phyloP scores from a whole-genome alignment of 495 filamentous ascomycete species.

The Penicillium malachiteum region DNA sequence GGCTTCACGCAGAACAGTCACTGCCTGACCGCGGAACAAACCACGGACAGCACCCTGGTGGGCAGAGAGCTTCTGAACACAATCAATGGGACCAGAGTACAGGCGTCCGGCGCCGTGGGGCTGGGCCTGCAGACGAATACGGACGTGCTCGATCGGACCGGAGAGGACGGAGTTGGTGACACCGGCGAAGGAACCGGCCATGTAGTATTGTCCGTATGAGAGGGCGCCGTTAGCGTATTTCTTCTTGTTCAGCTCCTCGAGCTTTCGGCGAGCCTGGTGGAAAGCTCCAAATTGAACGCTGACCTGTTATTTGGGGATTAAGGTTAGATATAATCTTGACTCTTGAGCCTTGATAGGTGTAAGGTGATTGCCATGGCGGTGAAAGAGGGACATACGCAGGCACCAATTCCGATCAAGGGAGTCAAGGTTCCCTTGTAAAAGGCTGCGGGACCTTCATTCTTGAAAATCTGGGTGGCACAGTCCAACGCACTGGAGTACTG shows the following conservation, averaged over 20 bases:
- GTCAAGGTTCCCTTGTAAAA: slow-evolving; percentile 99
- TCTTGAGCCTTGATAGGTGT: neutral
- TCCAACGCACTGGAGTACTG: slow-evolving; percentile 77
- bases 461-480: slow-evolving; percentile 78
- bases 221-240: slow-evolving; percentile 52
- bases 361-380: neutral
- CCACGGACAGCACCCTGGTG: slow-evolving; percentile 66
- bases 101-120: slow-evolving; percentile 78
- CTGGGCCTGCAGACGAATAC: slow-evolving; percentile 96
- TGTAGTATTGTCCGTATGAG: slow-evolving; percentile 82
- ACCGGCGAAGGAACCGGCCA: slow-evolving; percentile 87
- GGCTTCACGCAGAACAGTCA: slow-evolving; percentile 85
- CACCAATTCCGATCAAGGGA: slow-evolving; percentile 93
- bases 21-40: slow-evolving; percentile 80
- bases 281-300: slow-evolving; percentile 98
- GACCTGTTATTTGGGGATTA: slow-evolving; percentile 44
- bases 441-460: slow-evolving; percentile 80
- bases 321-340: slow-evolving; percentile 15
- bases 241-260: slow-evolving; percentile 72
- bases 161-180: slow-evolving; percentile 87
- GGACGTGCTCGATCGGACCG: slow-evolving; percentile 92
- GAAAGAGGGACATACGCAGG: slow-evolving; percentile 65
- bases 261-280: slow-evolving; percentile 81
- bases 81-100: slow-evolving; percentile 85
- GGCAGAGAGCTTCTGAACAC: slow-evolving; percentile 75